Percentiles rank a stretch among this genome's conserved stretches.
Conservation (phyloP, 164 flowering plant genomes). For the Cinnamomum micranthum region DNA sequence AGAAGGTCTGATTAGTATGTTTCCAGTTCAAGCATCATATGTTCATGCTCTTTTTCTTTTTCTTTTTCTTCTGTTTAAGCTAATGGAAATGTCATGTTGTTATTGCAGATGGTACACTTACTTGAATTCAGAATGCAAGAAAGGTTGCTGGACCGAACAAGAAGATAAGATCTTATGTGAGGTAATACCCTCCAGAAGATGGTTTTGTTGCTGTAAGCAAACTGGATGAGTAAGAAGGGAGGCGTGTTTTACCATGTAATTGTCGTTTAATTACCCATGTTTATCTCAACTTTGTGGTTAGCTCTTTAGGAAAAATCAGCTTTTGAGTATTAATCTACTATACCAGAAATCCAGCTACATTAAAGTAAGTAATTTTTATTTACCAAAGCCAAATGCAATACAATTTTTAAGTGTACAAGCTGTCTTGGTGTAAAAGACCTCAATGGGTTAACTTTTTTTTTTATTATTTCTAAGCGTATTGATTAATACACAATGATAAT, state of each 20-base stretch:
- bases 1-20: conserved; percentile 51
- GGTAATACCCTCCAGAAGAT: conserved; percentile 34
- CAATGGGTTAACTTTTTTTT: background rate
- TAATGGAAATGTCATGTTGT: conserved; percentile 8
- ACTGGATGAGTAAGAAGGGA: background rate
- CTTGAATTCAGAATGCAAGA: conserved; percentile 92
- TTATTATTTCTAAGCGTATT: background rate
- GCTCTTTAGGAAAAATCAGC: background rate
- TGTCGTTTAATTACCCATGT: background rate
- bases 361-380: background rate
- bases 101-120: conserved; percentile 87
- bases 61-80: background rate
- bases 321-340: background rate
- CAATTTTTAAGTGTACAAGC: background rate
- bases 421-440: background rate
- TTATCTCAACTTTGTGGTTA: background rate
- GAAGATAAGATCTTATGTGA: conserved; percentile 91
- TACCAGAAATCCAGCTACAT: background rate
- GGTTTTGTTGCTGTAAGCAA: background rate
- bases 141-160: conserved; percentile 97
- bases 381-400: background rate
- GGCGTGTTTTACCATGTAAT: background rate
- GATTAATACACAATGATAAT: background rate
- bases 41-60: background rate
- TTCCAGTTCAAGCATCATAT: no score